These are phyloP conservation scores for Musa itinerans DNA, from an alignment of 176 grass and related monocot species.

Conservation along the genomic window DNA sequence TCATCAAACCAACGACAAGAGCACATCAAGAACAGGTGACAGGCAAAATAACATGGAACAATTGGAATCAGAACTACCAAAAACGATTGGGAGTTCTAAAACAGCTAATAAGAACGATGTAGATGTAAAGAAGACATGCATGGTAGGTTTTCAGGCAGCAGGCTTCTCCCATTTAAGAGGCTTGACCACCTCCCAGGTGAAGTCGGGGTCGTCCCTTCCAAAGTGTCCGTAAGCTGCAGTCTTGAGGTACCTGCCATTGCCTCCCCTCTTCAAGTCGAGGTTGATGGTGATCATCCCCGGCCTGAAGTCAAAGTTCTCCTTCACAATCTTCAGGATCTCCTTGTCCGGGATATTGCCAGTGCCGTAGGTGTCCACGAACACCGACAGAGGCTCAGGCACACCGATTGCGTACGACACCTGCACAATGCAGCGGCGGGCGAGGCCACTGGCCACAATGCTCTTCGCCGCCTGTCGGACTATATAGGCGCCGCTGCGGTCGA, in stretches of 20 bases:
- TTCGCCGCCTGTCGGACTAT: slow-evolving; percentile 2
- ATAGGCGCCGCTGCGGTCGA: slow-evolving; percentile 5
- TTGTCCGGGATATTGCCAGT: slow-evolving; percentile 9
- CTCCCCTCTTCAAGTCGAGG: slow-evolving; percentile 5
- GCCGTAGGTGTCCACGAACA: slow-evolving; percentile 8
- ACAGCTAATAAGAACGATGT: not conserved
- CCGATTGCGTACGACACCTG: slow-evolving; percentile 4
- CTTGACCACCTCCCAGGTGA: slow-evolving; percentile 26
- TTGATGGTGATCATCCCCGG: slow-evolving; percentile 13
- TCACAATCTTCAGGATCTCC: slow-evolving; percentile 8
- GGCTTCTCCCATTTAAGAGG: slow-evolving; percentile 21
- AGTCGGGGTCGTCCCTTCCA: slow-evolving; percentile 21
- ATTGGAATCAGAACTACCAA: not conserved
- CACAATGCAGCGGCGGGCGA: slow-evolving; percentile 2
- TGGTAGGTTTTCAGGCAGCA: not conserved
- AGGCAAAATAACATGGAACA: not conserved
- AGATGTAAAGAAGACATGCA: not conserved
- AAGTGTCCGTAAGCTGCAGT: slow-evolving; percentile 10
- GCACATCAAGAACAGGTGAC: not conserved
- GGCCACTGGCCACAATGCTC: slow-evolving; percentile 8
- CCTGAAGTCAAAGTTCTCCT: slow-evolving; percentile 13
- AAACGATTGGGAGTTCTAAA: not conserved
- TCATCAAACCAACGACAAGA: not conserved
- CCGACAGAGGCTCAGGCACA: slow-evolving; percentile 1
- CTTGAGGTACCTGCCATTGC: not conserved